Evolutionary conservation across 2,329 filamentous ascomycete genomes (phyloP).

Genomic region (Exophiala aquamarina): DNA sequence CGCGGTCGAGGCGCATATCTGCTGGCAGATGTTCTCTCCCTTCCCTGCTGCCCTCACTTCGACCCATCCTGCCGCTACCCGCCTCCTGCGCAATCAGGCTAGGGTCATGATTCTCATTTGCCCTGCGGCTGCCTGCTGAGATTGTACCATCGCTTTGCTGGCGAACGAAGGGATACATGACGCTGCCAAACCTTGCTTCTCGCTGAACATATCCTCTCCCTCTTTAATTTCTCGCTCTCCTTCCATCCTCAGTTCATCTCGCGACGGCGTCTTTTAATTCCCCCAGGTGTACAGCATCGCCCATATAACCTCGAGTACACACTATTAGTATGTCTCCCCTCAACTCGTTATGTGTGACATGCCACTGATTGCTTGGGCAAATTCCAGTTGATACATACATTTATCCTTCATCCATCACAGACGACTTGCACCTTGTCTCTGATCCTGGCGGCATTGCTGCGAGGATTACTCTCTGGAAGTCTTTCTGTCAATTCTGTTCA

Average conservation of each 20-base stretch:
- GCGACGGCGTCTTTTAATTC: constrained; percentile 18
- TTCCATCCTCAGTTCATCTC: constrained; percentile 18
- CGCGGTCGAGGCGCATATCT: constrained; percentile 24
- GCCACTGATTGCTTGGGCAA: no score
- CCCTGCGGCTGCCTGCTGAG: constrained; percentile 34
- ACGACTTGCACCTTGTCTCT: no score
- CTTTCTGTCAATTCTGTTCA: no score
- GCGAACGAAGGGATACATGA: constrained; percentile 31
- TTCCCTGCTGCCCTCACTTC: constrained; percentile 17
- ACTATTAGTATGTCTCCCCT: background rate
- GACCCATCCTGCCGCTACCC: constrained; percentile 21
- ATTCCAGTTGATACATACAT: no score
- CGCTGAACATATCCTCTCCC: constrained; percentile 17
- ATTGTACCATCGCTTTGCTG: constrained; percentile 28
- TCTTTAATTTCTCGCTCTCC: constrained; percentile 26
- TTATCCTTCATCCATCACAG: no score
- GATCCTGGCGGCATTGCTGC: no score
- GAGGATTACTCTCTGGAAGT: no score
- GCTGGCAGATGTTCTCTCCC: constrained; percentile 24
- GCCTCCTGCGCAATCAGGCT: constrained; percentile 20
- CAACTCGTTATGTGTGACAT: no score
- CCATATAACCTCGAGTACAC: constrained; percentile 24
- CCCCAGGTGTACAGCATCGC: constrained; percentile 22
- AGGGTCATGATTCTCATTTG: constrained; percentile 26
- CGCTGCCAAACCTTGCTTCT: constrained; percentile 25